Conservation (phyloP, 768 basidiomycete genomes). For the Suillus occidentalis region DNA sequence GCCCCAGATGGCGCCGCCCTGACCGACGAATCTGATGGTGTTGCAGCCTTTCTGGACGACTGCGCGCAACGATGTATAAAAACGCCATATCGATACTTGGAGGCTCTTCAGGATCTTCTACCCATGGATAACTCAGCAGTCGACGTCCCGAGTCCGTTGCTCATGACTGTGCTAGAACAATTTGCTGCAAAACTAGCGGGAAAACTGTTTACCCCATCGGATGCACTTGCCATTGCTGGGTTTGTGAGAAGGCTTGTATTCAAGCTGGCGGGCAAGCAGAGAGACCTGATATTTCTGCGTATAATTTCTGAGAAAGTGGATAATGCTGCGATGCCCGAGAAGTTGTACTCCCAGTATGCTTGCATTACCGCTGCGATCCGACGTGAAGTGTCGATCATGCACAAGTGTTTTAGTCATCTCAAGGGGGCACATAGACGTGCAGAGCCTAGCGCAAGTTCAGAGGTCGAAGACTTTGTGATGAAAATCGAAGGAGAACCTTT, state of each 20-base stretch:
- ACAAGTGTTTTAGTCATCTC: slow-evolving; percentile 35
- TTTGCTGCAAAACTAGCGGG: slow-evolving; percentile 64
- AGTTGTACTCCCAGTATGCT: slow-evolving; percentile 35
- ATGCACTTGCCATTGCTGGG: slow-evolving; percentile 58
- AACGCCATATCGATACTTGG: slow-evolving; percentile 84
- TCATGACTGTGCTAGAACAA: slow-evolving; percentile 83
- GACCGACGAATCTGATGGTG: slow-evolving; percentile 54
- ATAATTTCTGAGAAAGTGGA: slow-evolving; percentile 38
- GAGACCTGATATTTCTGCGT: slow-evolving; percentile 42
- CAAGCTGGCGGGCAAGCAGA: slow-evolving; percentile 55
- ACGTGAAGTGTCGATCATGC: slow-evolving; percentile 46
- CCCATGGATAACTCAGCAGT: slow-evolving; percentile 12
- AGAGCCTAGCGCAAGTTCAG: slow-evolving; percentile 19
- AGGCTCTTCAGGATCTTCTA: slow-evolving; percentile 51
- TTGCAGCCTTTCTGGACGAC: slow-evolving; percentile 78
- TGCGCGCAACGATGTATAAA: slow-evolving; percentile 80
- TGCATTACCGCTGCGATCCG: slow-evolving; percentile 40
- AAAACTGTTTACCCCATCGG: slow-evolving; percentile 54
- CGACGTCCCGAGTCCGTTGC: slow-evolving; percentile 55
- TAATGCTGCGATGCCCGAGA: slow-evolving; percentile 26
- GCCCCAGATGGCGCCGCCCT: slow-evolving; percentile 54
- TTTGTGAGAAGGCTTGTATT: slow-evolving; percentile 68
- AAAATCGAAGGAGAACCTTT: slow-evolving; percentile 42
- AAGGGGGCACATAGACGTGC: slow-evolving; percentile 8
- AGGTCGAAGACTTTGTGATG: slow-evolving; percentile 45